phyloP scores from a whole-genome alignment of 208 protist genomes.

The Leptomonas seymouri region DNA sequence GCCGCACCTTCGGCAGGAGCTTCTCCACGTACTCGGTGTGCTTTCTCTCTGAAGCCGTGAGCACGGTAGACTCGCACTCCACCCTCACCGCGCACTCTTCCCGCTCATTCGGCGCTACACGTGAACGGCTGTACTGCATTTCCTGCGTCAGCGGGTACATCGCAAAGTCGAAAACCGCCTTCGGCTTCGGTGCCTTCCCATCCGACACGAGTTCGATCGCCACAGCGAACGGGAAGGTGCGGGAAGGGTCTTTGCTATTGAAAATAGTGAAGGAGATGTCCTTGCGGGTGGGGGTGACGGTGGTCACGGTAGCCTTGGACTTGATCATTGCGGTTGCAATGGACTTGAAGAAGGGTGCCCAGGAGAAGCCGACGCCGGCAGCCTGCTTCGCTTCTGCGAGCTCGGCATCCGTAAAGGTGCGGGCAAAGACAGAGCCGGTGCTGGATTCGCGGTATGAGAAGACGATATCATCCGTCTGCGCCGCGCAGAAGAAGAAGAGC shows the following conservation, averaged over 20 bases:
- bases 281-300: constrained; percentile 31
- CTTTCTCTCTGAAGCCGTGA: constrained; percentile 31
- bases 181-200: constrained; percentile 27
- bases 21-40: constrained; percentile 41
- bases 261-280: constrained; percentile 61
- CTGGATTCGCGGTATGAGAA: constrained; percentile 66
- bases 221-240: constrained; percentile 57
- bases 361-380: constrained; percentile 52
- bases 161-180: constrained; percentile 58
- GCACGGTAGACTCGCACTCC: constrained; percentile 48
- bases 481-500: constrained; percentile 71
- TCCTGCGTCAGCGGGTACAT: constrained; percentile 62
- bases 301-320: constrained; percentile 48
- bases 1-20: constrained; percentile 61
- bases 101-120: constrained; percentile 23
- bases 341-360: constrained; percentile 89
- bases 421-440: constrained; percentile 61
- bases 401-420: constrained; percentile 67
- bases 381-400: constrained; percentile 60
- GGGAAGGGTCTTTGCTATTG: constrained; percentile 63
- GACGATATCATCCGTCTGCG: constrained; percentile 52
- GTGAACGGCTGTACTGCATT: constrained; percentile 42
- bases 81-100: constrained; percentile 27
- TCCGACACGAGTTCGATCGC: constrained; percentile 53
- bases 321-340: constrained; percentile 81